Base-by-base conservation (phyloP, 305 asterid genomes). In the Striga hermonthica region DNA sequence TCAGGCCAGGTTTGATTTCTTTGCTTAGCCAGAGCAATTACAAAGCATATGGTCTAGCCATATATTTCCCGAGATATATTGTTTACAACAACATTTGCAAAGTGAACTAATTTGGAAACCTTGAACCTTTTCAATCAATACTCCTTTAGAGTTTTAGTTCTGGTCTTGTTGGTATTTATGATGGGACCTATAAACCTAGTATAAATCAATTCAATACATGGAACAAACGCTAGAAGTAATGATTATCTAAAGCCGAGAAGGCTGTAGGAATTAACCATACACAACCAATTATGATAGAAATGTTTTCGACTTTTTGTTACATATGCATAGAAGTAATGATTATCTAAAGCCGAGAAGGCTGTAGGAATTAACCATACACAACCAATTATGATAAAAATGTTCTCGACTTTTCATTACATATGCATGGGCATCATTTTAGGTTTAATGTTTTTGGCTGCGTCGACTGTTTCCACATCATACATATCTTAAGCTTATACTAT, bases 101-200 rank as follows among this genome's bases (percentile, higher is more conserved):
- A 49, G 55, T 53, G 58, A 9, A 53, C 8, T 53, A 28, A 8
- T 22, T 54, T 22, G 60, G 60, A 22, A 54, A 22, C 60, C 11
- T 54, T 54, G 10, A 13, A 3, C 5, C 9, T 53, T 53, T 14
- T 1, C 22, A 54, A 9, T 54, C 39, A 54, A 14, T 55, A 31
- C 40, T 55, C 60, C 11, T 15, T 31, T 7, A 12, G 60, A 34
- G 31, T 8, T 55, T 31, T 56, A 14, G 39, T 55, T 55, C 40
- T 28, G 9, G 31, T 50, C 34, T 50, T 31, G 12, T 31, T 9
- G 9, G 39, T 55, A 55, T 14, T 14, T 12, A 28, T 55, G 13
- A 12, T 39, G 28, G 60, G 16, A 39, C 14, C 39, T 22, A 9
- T 55, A 22, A 31, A 9, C 28, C 60, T 55, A 10, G 22, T 39